Evolutionary conservation across 1,284 basidiomycete species (phyloP).

Genomic region (Fomitiporia mediterranea): DNA sequence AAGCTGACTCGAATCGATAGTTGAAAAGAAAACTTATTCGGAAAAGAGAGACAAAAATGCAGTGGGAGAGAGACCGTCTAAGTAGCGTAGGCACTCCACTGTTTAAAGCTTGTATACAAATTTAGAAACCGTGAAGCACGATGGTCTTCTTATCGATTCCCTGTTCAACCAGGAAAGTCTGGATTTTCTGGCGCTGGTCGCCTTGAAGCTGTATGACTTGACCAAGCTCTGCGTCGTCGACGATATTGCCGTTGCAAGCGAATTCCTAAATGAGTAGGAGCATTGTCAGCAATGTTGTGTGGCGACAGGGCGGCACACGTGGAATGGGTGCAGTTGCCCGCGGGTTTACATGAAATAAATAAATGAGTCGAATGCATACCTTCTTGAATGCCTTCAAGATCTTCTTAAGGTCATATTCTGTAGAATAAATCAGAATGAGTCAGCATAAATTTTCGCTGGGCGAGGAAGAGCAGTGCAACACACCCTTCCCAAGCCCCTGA

Average conservation of each 20-base stretch:
- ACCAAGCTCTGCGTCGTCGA: constrained; percentile 95
- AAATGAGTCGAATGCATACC: constrained; percentile 36
- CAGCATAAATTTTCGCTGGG: background rate
- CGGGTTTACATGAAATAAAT: too few relatives aligned
- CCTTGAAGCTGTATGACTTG: constrained; percentile 99
- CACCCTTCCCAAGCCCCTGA: constrained; percentile 92
- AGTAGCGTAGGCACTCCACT: too few relatives aligned
- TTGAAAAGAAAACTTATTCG: too few relatives aligned
- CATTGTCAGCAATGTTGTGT: constrained; percentile 2
- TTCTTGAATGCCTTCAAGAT: constrained; percentile 99
- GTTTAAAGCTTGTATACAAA: too few relatives aligned
- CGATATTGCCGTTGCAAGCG: constrained; percentile 97
- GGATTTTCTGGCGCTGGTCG: constrained; percentile 93
- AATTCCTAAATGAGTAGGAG: constrained; percentile 67
- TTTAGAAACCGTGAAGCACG: constrained; percentile 85
- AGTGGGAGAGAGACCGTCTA: background rate
- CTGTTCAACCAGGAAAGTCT: constrained; percentile 78
- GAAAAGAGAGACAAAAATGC: too few relatives aligned
- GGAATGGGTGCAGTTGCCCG: too few relatives aligned
- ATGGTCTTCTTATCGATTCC: constrained; percentile 70
- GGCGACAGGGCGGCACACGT: background rate
- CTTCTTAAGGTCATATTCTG: constrained; percentile 98
- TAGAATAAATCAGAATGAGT: constrained; percentile 14
- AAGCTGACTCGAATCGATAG: background rate
- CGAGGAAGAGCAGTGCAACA: constrained; percentile 28